These are phyloP conservation scores for Penicillium rolfsii DNA, from an alignment of 2,329 filamentous ascomycete species.

Conservation along the genomic window DNA sequence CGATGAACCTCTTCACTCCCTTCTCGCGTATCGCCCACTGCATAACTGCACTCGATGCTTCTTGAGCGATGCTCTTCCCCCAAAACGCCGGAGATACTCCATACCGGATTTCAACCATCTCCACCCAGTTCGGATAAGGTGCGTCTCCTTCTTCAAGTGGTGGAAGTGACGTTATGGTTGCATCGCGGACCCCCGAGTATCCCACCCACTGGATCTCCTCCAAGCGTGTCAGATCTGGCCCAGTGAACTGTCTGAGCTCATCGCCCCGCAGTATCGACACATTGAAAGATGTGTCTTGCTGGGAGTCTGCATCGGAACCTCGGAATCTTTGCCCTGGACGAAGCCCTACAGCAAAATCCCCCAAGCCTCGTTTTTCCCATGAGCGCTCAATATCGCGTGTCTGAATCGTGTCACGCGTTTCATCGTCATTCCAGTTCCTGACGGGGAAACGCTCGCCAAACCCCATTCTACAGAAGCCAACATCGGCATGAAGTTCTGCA, in stretches of 20 bases:
- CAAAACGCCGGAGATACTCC: constrained; percentile 28
- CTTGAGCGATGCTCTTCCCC: constrained; percentile 30
- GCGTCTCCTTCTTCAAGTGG: constrained; percentile 15
- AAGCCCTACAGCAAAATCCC: constrained; percentile 27
- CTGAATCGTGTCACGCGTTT: constrained; percentile 19
- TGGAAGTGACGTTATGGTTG: constrained; percentile 26
- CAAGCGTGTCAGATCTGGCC: constrained; percentile 4
- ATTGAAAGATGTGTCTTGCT: background rate
- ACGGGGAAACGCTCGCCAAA: constrained; percentile 24
- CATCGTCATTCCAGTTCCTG: constrained; percentile 24
- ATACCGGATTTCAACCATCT: constrained; percentile 36
- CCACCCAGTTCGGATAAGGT: constrained; percentile 24
- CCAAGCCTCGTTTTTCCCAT: constrained; percentile 17
- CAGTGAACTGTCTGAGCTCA: background rate
- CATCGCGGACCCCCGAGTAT: constrained; percentile 30
- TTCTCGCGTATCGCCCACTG: constrained; percentile 25
- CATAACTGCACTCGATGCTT: constrained; percentile 29
- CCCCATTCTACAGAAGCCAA: constrained; percentile 25
- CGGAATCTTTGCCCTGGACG: constrained; percentile 2
- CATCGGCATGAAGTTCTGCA: constrained; percentile 21
- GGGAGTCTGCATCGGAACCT: background rate
- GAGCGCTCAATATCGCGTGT: constrained; percentile 24
- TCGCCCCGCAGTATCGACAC: constrained; percentile 8
- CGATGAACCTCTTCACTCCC: constrained; percentile 30
- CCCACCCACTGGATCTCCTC: constrained; percentile 24